Percentiles rank a stretch among this genome's conserved stretches.
Conservation (phyloP, 148 eudicot genomes). For the Simmondsia chinensis region DNA sequence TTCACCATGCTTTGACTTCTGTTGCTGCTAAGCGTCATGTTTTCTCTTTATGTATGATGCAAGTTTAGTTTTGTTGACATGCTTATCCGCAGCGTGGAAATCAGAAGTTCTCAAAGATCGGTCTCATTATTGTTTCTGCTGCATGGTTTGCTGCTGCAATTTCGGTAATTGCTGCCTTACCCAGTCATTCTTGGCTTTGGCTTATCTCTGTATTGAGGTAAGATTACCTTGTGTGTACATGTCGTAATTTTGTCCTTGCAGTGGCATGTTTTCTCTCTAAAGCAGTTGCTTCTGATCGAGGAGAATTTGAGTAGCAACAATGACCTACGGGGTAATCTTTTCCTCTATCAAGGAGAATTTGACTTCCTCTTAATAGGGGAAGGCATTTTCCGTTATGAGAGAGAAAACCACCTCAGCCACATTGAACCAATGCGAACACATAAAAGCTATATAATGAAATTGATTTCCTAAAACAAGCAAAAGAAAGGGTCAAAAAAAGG, state of each 20-base stretch:
- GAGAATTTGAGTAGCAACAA: no score
- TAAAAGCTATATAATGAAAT: no score
- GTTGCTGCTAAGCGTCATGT: neutral
- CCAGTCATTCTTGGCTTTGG: slow-evolving; percentile 64
- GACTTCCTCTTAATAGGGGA: no score
- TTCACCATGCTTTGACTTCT: neutral
- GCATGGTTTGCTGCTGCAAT: slow-evolving; percentile 50
- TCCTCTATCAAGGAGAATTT: no score
- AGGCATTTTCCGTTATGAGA: no score
- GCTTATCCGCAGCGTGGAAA: slow-evolving; percentile 40
- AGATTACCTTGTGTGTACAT: slow-evolving; percentile 3
- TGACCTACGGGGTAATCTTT: no score
- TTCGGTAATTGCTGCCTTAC: slow-evolving; percentile 49
- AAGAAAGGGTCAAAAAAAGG: no score
- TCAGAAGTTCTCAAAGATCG: slow-evolving; percentile 59
- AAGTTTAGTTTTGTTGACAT: neutral
- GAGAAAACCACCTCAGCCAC: no score
- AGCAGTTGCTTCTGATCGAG: neutral
- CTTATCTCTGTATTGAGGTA: slow-evolving; percentile 59
- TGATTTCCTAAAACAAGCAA: no score
- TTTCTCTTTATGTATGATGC: neutral
- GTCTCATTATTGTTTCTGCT: slow-evolving; percentile 28
- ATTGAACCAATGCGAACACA: no score
- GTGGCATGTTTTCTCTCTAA: neutral
- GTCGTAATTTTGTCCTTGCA: neutral